Evolutionary conservation across 1,284 basidiomycete species (phyloP).

Genomic region (Schizophyllum amplum): DNA sequence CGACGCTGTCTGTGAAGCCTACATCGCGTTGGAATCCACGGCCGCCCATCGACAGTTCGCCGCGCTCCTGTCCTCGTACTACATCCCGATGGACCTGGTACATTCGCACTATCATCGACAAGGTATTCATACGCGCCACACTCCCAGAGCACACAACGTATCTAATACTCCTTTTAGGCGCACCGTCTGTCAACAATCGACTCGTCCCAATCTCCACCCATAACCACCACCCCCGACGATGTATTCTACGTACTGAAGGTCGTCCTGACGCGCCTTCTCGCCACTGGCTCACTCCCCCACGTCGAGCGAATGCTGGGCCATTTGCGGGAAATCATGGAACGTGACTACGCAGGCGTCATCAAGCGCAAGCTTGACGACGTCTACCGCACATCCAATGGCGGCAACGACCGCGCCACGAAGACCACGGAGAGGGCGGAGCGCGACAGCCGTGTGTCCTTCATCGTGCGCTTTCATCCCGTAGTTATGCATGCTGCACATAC

Average conservation of each 20-base stretch:
- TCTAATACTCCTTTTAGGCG: constrained; percentile 35
- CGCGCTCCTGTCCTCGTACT: constrained; percentile 66
- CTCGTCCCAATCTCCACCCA: constrained; percentile 49
- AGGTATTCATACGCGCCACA: constrained; percentile 37
- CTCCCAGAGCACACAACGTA: constrained; percentile 1
- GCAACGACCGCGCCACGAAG: constrained; percentile 35
- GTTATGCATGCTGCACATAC: not conserved
- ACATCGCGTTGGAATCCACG: constrained; percentile 36
- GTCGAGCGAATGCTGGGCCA: constrained; percentile 54
- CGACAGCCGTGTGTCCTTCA: constrained; percentile 71
- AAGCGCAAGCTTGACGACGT: constrained; percentile 81
- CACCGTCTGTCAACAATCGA: constrained; percentile 64
- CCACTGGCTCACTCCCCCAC: constrained; percentile 58
- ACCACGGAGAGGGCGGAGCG: constrained; percentile 64
- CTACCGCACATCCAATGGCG: constrained; percentile 46
- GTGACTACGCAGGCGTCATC: constrained; percentile 72
- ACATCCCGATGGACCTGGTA: constrained; percentile 91
- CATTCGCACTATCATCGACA: constrained; percentile 79
- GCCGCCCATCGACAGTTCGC: constrained; percentile 57
- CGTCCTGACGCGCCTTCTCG: constrained; percentile 67
- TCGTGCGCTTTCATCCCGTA: constrained; percentile 45
- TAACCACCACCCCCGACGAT: constrained; percentile 82
- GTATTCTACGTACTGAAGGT: constrained; percentile 90
- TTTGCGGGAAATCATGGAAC: constrained; percentile 69
- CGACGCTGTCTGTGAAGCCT: constrained; percentile 2